Evolutionary conservation across 805 yeast genomes (phyloP), one percentile per base, ranked within the genome.

Genomic region (Isabelozyma rhagii): DNA sequence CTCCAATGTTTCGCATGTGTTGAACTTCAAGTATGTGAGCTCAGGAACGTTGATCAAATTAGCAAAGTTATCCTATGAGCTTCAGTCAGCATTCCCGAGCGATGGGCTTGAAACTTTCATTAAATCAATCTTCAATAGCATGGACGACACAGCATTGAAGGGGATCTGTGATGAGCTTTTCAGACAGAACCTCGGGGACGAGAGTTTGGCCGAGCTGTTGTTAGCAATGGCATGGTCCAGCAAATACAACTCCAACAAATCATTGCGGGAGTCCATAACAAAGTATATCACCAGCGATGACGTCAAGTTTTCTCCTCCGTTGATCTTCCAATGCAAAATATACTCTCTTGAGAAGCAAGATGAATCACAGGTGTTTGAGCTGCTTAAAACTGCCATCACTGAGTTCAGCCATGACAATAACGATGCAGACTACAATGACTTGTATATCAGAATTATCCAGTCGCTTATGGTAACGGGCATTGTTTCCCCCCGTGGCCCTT

Each of bases 61-160:
- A 40, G 48, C 62, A 8, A 60, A 58, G 45, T 52, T 68, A 18
- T 49, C 60, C n/a, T 14, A 53, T 38, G 69, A 67, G n/a, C 55
- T 71, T 41, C 44, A 53, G 29, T 49, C 58, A 7, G 63, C 54
- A 8, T 48, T 48, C 11, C 18, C 18, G 5, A 8, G 13, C 41
- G 18, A 10, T 3, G 14, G 18, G 9, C 18, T n/a, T n/a, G 14
- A 14, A 39, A 6, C n/a, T 8, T 39, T 39, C 41, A 31, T 31
- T 10, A 31, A 31, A 31, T 10, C 36, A 31, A 31, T 39, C 41
- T 28, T 13, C 38, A 31, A 28, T 10, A 36, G n/a, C 39, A 45
- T 11, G 15, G 14, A 43, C 45, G 34, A 25, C 4, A 31, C 10
- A 10, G n/a, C 3, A 10, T 31, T 53, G 13, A 45, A 49, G 18